Base-by-base conservation (phyloP, 768 basidiomycete genomes). In the Scleroderma citrinum region DNA sequence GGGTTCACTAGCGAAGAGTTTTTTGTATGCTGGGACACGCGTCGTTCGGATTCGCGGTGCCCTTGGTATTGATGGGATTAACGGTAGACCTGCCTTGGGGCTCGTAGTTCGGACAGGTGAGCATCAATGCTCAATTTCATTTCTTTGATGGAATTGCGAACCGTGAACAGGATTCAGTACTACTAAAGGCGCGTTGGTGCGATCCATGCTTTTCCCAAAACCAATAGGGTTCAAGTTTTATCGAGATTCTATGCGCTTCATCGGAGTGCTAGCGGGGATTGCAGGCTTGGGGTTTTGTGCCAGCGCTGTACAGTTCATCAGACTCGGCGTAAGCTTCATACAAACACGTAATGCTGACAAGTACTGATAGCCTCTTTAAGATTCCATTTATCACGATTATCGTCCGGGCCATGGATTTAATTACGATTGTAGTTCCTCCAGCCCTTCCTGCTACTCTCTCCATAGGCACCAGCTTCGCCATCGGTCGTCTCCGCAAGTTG, bases 151-250 rank as follows among this genome's bases (percentile, higher is more conserved):
- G 42, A 63, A 17, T 38, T 40, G 17, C 48, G 13, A 46, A n/a
- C 36, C 26, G 8, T 54, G 46, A n/a, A 46, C 44, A 84, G 87
- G 90, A 1, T 98, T 98, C 70, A 92, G 89, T 64, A 99, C 96
- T 2, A 99, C 96, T 5, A 98, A 98, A 69, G 96, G 96, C 16
- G 88, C 95, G 1, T 73, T 99, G 20, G 82, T 98, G 20, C 79
- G 96, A 20, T 97, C 95, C 0, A 99, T 99, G 95, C 74, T 99
- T 14, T 99, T 94, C 71, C 96, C 96, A 0, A 97, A 96, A 62
- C 94, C 95, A 0, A 93, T 96, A 53, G 95, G 93, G 0, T 99
- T 99, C 81, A 96, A 96, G 66, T 98, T 99, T 70, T 98, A 98
- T 69, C 83, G 85, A 29, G 91, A 93, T 67, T 91, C 90, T 1